Conservation (phyloP, 768 basidiomycete genomes). For the Hygrocybe punicea region DNA sequence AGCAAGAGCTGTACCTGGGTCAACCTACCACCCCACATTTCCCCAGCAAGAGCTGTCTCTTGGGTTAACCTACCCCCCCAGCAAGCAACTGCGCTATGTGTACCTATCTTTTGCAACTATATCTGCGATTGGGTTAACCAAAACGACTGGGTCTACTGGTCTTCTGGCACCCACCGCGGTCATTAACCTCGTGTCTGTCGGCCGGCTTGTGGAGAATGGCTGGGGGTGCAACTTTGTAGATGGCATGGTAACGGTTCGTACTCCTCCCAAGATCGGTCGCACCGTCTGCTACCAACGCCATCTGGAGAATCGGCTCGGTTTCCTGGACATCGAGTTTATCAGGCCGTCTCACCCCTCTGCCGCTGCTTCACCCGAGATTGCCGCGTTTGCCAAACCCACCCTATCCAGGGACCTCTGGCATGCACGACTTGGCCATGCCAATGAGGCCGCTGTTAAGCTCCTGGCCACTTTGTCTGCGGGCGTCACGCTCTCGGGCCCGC, state of each 20-base stretch:
- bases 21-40: no score
- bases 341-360: no score
- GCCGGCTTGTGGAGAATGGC: constrained; percentile 13
- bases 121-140: no score
- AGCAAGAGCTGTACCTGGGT: no score
- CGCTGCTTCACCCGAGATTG: not conserved
- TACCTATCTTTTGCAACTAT: no score
- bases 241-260: no score
- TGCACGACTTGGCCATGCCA: constrained; percentile 23
- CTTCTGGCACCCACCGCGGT: constrained; percentile 22
- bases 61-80: no score
- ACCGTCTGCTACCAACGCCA: not conserved
- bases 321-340: not conserved
- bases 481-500: constrained; percentile 11
- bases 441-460: constrained; percentile 13
- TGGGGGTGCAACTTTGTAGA: constrained; percentile 7
- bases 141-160: no score
- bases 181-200: constrained; percentile 22
- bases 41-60: no score
- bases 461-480: constrained; percentile 16
- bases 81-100: no score
- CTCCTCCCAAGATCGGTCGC: not conserved
- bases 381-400: constrained; percentile 1
- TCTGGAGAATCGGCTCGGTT: not conserved
- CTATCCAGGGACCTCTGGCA: constrained; percentile 22